These are phyloP conservation scores for Microsporum ferrugineum DNA, from an alignment of 2,329 filamentous ascomycete species.

Conservation along the genomic window DNA sequence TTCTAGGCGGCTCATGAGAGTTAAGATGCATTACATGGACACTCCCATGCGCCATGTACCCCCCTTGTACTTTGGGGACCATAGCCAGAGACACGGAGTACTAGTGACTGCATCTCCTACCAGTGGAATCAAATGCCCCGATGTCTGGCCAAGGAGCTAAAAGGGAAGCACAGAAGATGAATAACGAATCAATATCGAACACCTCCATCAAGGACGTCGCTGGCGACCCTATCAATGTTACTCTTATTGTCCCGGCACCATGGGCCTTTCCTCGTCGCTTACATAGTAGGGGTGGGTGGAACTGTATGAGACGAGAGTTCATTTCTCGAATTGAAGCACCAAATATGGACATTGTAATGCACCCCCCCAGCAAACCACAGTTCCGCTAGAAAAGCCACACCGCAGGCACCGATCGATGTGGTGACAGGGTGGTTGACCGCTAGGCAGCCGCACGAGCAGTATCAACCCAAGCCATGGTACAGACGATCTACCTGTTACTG, in stretches of 20 bases:
- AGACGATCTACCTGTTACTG: neutral
- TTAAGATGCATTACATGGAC: neutral
- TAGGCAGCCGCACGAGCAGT: neutral
- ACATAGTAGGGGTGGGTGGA: neutral
- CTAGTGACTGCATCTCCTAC: neutral
- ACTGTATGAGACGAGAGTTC: neutral
- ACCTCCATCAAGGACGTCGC: neutral
- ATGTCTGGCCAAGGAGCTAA: neutral
- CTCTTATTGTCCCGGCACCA: neutral
- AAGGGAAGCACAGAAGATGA: neutral
- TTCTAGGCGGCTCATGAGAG: neutral
- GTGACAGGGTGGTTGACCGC: constrained; percentile 1
- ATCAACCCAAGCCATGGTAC: neutral
- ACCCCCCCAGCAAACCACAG: constrained; percentile 6
- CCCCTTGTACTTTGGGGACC: neutral
- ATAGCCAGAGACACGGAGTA: neutral
- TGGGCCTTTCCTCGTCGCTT: neutral
- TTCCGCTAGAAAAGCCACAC: neutral
- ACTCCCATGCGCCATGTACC: neutral
- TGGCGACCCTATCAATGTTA: neutral
- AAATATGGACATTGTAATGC: constrained; percentile 1
- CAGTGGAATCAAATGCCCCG: neutral
- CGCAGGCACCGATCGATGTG: neutral
- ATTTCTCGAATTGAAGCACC: neutral
- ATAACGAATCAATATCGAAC: neutral